Evolutionary conservation across 805 yeast species (phyloP), one percentile per base, ranked within the genome.

Genomic region (Candida railenensis): DNA sequence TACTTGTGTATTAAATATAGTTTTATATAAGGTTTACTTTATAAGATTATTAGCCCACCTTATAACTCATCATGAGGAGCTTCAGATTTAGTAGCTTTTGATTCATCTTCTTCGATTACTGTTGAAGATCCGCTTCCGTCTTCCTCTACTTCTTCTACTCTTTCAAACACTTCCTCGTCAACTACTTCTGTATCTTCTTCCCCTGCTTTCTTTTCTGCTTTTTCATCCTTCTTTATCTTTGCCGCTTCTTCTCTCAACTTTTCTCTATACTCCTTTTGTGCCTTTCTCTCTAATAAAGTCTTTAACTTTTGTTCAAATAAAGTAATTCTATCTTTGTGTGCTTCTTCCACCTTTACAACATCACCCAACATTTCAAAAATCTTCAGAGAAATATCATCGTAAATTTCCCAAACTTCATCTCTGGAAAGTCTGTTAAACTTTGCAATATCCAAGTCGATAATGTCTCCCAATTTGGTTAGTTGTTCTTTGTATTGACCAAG

Each of bases 241-340:
- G 47, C 50, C 45, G 53, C 50, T 34, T 53, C 60, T 43, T 63
- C 57, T 48, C 62, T 71, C 46, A 64, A 48, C 52, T 63, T 62
- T 37, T 61, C 62, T 52, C 67, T 66, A 34, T 56, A 52, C 46
- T 68, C 71, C 48, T 62, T 65, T 46, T 63, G 65, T 11, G 48
- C 47, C 45, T 62, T 64, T 53, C 73, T 68, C 37, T 58, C 62
- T 22, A 57, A 38, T 41, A 70, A 58, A 21, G 55, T 61, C 4
- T 61, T 61, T 38, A 61, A 58, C 45, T 63, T 67, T 19, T 50
- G 41, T 34, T 61, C 55, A 53, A 71, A 63, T 25, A 51, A 48
- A 4, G 53, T 44, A 8, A 63, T 34, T 48, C 75, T 60, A 21
- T 59, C 59, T 19, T 57, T 52, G 45, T 71, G 76, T 28, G 54